A percentile compares a stretch with the other conserved stretches of the same genome.
phyloP scores from a whole-genome alignment of 2,329 filamentous ascomycete genomes.

The Paecilomyces variotii region DNA sequence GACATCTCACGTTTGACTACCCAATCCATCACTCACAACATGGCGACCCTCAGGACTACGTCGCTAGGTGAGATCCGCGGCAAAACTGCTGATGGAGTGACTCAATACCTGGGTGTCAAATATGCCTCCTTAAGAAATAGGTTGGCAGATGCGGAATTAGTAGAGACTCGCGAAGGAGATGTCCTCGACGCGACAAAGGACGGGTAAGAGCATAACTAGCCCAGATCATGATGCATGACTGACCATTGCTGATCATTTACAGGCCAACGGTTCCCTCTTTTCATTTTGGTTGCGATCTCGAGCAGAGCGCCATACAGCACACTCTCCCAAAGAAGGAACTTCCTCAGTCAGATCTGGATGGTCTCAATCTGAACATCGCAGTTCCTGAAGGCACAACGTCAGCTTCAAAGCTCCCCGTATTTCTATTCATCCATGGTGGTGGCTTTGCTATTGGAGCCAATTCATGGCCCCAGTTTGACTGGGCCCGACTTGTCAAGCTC shows the following conservation, averaged over 20 bases:
- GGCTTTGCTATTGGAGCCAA: constrained; percentile 43
- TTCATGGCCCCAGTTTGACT: constrained; percentile 47
- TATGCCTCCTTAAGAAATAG: constrained; percentile 28
- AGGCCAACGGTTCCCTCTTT: constrained; percentile 34
- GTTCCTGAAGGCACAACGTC: constrained; percentile 26
- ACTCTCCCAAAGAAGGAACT: constrained; percentile 33
- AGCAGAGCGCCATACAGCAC: constrained; percentile 44
- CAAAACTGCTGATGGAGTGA: constrained; percentile 16
- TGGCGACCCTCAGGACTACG: constrained; percentile 15
- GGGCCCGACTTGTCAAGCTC: constrained; percentile 37
- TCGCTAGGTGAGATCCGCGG: constrained; percentile 22
- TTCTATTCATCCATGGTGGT: constrained; percentile 48
- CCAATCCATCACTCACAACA: not conserved
- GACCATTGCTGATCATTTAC: constrained; percentile 3
- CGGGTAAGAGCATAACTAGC: constrained; percentile 20
- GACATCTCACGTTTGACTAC: not conserved
- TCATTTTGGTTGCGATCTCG: constrained; percentile 35
- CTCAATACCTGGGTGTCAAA: constrained; percentile 29
- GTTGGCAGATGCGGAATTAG: constrained; percentile 26
- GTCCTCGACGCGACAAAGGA: constrained; percentile 26
- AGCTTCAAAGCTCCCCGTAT: constrained; percentile 38
- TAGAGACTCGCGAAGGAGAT: constrained; percentile 15
- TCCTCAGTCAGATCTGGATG: constrained; percentile 39
- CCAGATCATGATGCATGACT: not conserved
- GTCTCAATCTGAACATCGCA: constrained; percentile 47